Evolutionary conservation across 805 yeast genomes (phyloP).

Genomic region (Candida vaughaniae): DNA sequence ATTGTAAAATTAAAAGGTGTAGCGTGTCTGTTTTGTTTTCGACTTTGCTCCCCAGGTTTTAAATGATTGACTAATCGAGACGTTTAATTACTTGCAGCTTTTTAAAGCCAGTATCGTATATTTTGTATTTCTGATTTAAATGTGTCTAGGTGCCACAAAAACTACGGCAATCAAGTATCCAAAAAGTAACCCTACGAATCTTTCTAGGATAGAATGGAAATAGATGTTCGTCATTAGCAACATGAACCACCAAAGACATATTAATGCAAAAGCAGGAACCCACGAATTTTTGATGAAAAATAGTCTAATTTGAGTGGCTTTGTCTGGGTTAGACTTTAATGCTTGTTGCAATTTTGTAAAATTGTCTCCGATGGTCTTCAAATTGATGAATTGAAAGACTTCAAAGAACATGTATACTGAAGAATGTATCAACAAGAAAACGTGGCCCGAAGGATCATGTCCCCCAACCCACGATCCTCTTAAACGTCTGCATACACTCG

Average conservation of each 20-base stretch:
- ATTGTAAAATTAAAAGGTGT: no score
- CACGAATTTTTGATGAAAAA: constrained; percentile 25
- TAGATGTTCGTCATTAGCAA: constrained; percentile 77
- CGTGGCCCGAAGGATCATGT: constrained; percentile 95
- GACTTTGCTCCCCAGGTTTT: no score
- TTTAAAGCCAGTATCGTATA: no score
- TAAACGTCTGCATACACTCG: constrained; percentile 37
- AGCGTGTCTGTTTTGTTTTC: no score
- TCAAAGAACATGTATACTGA: constrained; percentile 69
- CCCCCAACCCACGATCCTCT: constrained; percentile 79
- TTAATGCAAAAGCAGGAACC: constrained; percentile 22
- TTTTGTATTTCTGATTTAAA: no score
- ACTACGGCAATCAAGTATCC: constrained; percentile 39
- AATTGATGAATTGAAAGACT: constrained; percentile 35
- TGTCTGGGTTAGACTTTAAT: neutral
- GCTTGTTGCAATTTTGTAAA: neutral
- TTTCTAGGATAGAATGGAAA: constrained; percentile 81
- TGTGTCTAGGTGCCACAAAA: constrained; percentile 3
- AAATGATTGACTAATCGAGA: no score
- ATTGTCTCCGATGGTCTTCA: constrained; percentile 14
- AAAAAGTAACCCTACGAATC: constrained; percentile 64
- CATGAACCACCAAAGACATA: constrained; percentile 80
- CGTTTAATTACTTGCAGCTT: no score
- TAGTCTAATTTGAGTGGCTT: neutral
- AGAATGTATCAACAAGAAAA: constrained; percentile 70